Evolutionary conservation across 352 stramenopile genomes (phyloP), one percentile per base, ranked within the genome.

Genomic region (Vaucheria bursata): DNA sequence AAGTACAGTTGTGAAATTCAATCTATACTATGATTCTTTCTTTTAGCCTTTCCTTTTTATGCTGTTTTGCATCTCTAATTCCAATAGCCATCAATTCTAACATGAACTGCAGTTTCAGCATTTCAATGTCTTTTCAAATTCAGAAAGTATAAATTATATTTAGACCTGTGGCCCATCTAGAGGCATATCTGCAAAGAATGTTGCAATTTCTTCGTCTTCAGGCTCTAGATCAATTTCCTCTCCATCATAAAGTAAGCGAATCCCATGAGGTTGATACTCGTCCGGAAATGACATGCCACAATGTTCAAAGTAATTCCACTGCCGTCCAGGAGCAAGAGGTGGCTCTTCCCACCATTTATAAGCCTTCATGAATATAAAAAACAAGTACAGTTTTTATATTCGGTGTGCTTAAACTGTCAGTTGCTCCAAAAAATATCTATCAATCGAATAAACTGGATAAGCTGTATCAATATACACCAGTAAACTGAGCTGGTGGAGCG

Each of bases 291-390:
- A 91, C 35, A 99, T 93, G 50, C 96, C 97, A 38, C 97, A 95
- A 89, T 99, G 97, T 85, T 99, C 96, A 80, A 99, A 91, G n/a
- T 91, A 97, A n/a, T 87, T 87, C 96, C 96, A 99, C 84, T 98
- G 92, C 82, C 94, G 96, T 64, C 94, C 95, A 49, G 93, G 88
- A 0, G 94, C 93, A 5, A 95, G 89, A 75, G 97, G 88, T 52
- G 93, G 87, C 31, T 94, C 92, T 80, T 99, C 95, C 97, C 97
- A 99, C 97, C 97, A 99, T 37, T 97, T 93, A 84, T 97, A 98
- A 74, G 96, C 65, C 65, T 72, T 29, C 18, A 12, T 12, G 39
- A 5, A 50, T 12, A 50, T 12, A 50, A 5, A 92, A 86, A 98
- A 97, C 85, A 98, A 98, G 12, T 12, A 12, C 39, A 12, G 39